Base-by-base conservation (phyloP, 1,139 yeast genomes). In the Hemisphaericaspora xylofermentans region DNA sequence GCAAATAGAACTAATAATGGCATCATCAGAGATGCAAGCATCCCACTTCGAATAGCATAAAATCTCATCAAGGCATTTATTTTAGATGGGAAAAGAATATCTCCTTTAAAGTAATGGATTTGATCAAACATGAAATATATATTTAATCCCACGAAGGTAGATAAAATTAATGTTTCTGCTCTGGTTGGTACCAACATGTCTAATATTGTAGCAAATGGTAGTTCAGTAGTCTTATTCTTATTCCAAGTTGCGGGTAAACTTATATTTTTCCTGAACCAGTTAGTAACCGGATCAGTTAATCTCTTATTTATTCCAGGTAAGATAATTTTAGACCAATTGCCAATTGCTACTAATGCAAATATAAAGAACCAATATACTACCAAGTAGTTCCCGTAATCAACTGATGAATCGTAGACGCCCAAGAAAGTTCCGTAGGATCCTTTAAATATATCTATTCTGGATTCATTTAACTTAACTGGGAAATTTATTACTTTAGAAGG, bases 111-210 rank as follows among this genome's bases (percentile, higher is more conserved):
- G 34, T 56, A 59, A 21, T 50, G 49, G 31, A 66, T 61, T 3
- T 57, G 44, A 18, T 45, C 35, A 7, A 46, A 39, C 6, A 66
- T 48, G 35, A 78, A 64, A 15, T 78, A 63, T 9, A 74, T 43
- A 33, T 72, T 66, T 43, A 82, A 58, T 2, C 70, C 54, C 10
- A 76, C 51, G 58, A 79, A 82, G 8, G 75, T 63, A 9, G 62
- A 47, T 15, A 83, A 61, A 34, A 78, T 63, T 6, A 78, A 46
- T 0, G 81, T 56, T 58, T 84, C 94, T 46, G 76, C 63, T 44
- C 94, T 70, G 0, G 89, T 78, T 0, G 95, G 95, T 10, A 82
- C 58, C 30, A 74, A 33, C 65, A 60, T 45, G 57, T 71, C 64
- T 19, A 70, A 54, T 21, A 62, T 44, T 5, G 61, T 56, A 24